Conservation (phyloP, 306 rosid species). For the Quillaja saponaria region DNA sequence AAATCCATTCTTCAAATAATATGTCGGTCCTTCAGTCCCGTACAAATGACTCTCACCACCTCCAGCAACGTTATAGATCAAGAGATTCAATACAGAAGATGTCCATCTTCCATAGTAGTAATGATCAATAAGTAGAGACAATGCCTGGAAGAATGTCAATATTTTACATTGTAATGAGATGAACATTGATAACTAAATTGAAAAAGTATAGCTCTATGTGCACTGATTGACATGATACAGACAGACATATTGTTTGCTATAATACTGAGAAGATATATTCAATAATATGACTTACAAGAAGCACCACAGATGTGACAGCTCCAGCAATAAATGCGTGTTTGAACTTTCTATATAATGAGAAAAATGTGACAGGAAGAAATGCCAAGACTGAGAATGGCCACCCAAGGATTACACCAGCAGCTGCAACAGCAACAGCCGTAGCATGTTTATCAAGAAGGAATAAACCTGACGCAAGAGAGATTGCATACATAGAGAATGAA, state of each 20-base stretch:
- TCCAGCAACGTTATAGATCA: conserved; percentile 81
- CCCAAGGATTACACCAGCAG: conserved; percentile 85
- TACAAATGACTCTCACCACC: conserved; percentile 97
- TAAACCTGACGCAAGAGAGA: conserved; percentile 85
- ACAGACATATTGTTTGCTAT: conserved; percentile 20
- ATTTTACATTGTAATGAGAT: conserved; percentile 5
- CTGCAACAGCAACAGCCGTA: conserved; percentile 76
- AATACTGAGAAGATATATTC: conserved; percentile 7
- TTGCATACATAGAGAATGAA: conserved; percentile 95
- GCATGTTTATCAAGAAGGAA: conserved; percentile 86
- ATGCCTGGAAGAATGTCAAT: conserved; percentile 50
- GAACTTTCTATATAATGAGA: conserved; percentile 63
- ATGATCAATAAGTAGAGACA: conserved; percentile 62
- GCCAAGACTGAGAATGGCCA: conserved; percentile 99
- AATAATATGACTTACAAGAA: conserved; percentile 66
- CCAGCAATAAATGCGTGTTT: conserved; percentile 69
- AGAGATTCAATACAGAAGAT: conserved; percentile 82
- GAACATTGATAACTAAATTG: conserved; percentile 21
- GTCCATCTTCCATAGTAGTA: conserved; percentile 82
- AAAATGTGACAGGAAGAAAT: conserved; percentile 80
- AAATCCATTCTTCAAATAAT: conserved; percentile 88
- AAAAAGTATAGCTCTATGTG: neutral
- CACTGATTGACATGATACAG: conserved; percentile 13
- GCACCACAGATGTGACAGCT: conserved; percentile 60
- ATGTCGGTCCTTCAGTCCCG: conserved; percentile 84